phyloP scores from a whole-genome alignment of 2,329 filamentous ascomycete species.

The Hymenoscyphus scutula region DNA sequence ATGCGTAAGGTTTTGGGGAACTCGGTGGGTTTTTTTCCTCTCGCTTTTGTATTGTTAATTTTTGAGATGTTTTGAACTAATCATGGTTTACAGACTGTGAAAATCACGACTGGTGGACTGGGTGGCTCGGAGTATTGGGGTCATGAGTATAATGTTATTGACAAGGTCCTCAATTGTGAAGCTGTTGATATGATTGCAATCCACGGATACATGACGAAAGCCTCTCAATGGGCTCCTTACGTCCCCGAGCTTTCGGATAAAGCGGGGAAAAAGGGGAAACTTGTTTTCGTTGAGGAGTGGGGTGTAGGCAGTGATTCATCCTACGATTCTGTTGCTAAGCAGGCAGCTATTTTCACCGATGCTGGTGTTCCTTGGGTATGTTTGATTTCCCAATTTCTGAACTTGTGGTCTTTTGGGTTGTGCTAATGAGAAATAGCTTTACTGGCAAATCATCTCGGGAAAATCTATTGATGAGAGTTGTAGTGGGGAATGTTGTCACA shows the following conservation, averaged over 20 bases:
- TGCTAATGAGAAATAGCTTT: constrained; percentile 8
- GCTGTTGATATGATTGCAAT: constrained; percentile 18
- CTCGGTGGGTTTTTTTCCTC: constrained; percentile 8
- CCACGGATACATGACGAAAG: constrained; percentile 17
- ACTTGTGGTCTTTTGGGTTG: neutral
- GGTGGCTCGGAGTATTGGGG: constrained; percentile 14
- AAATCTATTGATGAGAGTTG: constrained; percentile 11
- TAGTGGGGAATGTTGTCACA: neutral
- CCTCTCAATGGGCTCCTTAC: constrained; percentile 13
- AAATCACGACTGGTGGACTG: constrained; percentile 18
- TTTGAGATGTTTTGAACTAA: neutral
- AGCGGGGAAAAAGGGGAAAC: constrained; percentile 9
- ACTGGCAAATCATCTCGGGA: constrained; percentile 14
- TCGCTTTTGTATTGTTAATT: neutral
- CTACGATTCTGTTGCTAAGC: constrained; percentile 12
- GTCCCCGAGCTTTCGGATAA: constrained; percentile 9
- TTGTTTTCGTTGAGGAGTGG: constrained; percentile 19
- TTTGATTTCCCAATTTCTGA: neutral
- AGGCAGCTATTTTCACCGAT: constrained; percentile 16
- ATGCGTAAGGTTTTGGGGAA: constrained; percentile 14
- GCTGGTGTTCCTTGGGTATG: constrained; percentile 15
- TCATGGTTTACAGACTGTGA: constrained; percentile 7
- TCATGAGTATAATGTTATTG: constrained; percentile 19
- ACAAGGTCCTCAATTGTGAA: constrained; percentile 14
- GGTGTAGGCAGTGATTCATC: constrained; percentile 10